Base-by-base conservation (phyloP, 257 asterid genomes). In the Vinca minor region DNA sequence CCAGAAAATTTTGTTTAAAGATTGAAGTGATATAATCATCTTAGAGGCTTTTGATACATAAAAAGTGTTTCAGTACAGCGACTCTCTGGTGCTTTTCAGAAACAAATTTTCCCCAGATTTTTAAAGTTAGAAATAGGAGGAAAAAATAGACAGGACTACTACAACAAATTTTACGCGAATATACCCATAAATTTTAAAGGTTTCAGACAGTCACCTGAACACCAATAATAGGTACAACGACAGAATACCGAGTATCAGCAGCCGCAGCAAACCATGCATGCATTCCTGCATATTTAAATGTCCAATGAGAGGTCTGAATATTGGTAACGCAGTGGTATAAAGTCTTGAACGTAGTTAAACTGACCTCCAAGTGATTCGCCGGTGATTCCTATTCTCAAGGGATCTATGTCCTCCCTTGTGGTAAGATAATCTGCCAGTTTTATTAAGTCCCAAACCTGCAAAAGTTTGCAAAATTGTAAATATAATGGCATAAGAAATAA, bases 281-380 rank as follows among this genome's bases (percentile, higher is more conserved):
- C 98, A 92, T 92, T 72, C 98, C 98, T 92, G 73, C 71, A 70
- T 41, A 65, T 60, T n/a, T 53, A 67, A 76, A 61, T 45, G 55
- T n/a, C 46, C 34, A 41, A 31, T 46, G 29, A 58, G n/a, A 71
- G 38, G 62, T 39, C 25, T 64, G 67, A 44, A 62, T 44, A 31
- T 48, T 41, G 72, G 61, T 50, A 66, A 54, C 50, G 64, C 36
- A 65, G 66, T 57, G 49, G 39, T 42, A 41, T 56, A 10, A 31
- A 25, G 56, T 70, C 41, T 63, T 5, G 35, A 39, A 71, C 60
- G 46, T 54, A 39, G 61, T 68, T 58, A n/a, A 59, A 39, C 88
- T 69, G 49, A 92, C 98, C 98, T 82, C 98, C 98, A 71, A 92
- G 95, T 54, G 96, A 92, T 85, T 92, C 98, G 4, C 98, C 96